phyloP scores from a whole-genome alignment of 169 alveolate species.

The Amoebophrya sp. region DNA sequence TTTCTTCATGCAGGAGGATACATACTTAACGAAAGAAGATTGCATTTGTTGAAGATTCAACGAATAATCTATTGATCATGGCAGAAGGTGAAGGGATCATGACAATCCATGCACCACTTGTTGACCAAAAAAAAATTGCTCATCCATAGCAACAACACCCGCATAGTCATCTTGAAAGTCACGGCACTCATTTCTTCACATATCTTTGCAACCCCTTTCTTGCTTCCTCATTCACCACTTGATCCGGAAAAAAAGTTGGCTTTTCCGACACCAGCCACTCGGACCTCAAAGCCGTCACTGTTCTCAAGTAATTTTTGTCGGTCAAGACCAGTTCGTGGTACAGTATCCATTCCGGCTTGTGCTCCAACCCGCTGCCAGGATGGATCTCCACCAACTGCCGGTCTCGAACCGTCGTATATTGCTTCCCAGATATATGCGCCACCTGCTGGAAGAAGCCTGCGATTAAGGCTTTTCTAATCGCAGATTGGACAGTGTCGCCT shows the following conservation, averaged over 20 bases:
- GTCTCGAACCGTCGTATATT: background rate
- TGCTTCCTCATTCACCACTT: background rate
- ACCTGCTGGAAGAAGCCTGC: constrained; percentile 1
- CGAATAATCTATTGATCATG: too few relatives aligned
- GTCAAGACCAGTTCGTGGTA: background rate
- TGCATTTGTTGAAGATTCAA: too few relatives aligned
- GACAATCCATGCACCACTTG: too few relatives aligned
- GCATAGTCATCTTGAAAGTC: too few relatives aligned
- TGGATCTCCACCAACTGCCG: constrained; percentile 3
- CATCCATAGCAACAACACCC: too few relatives aligned
- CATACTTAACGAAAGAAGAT: too few relatives aligned
- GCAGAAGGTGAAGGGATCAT: too few relatives aligned
- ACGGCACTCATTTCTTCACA: background rate
- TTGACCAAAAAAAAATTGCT: too few relatives aligned
- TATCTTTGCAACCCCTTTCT: background rate
- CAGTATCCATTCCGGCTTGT: constrained; percentile 12
- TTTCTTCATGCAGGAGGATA: too few relatives aligned
- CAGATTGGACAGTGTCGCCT: background rate
- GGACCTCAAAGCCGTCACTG: background rate
- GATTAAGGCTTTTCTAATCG: background rate
- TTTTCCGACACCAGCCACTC: background rate
- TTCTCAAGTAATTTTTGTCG: background rate
- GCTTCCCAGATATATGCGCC: background rate
- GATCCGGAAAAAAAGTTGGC: background rate
- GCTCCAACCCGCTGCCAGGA: background rate